phyloP scores from a whole-genome alignment of 768 basidiomycete species.

The Gloeopeniophorella convolvens region DNA sequence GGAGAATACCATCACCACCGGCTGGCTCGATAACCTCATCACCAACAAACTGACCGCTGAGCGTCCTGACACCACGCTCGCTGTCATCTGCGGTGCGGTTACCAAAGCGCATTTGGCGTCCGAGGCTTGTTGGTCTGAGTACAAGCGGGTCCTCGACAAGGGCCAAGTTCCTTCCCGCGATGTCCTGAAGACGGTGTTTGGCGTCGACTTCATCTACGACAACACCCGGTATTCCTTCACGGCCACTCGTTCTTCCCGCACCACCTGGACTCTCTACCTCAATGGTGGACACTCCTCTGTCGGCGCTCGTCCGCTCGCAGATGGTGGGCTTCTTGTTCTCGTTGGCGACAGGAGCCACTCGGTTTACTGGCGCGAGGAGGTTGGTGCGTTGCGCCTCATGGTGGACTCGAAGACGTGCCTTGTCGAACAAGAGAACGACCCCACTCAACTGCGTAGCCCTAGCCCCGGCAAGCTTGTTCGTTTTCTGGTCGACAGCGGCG shows the following conservation, averaged over 20 bases:
- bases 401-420: conserved; percentile 97
- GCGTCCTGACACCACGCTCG: conserved; percentile 86
- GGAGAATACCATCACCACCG: conserved; percentile 96
- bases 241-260: conserved; percentile 82
- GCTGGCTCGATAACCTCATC: conserved; percentile 97
- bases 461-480: conserved; percentile 95
- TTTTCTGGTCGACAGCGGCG: conserved; percentile 93
- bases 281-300: conserved; percentile 93
- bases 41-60: conserved; percentile 96
- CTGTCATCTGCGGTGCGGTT: conserved; percentile 94
- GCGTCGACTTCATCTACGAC: conserved; percentile 96
- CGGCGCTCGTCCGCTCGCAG: conserved; percentile 86
- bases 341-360: conserved; percentile 95
- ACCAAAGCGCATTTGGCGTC: conserved; percentile 90
- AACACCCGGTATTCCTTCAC: conserved; percentile 94
- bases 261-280: conserved; percentile 89
- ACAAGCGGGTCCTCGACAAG: conserved; percentile 93
- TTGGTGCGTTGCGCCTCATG: conserved; percentile 86
- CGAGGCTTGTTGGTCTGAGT: conserved; percentile 86
- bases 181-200: conserved; percentile 92
- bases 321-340: conserved; percentile 88
- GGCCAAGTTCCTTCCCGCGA: conserved; percentile 96
- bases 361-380: conserved; percentile 97
- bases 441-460: conserved; percentile 92
- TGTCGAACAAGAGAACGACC: conserved; percentile 99